Conservation (phyloP, 108 stramenopile species). For the Nannochloropsis salina region DNA sequence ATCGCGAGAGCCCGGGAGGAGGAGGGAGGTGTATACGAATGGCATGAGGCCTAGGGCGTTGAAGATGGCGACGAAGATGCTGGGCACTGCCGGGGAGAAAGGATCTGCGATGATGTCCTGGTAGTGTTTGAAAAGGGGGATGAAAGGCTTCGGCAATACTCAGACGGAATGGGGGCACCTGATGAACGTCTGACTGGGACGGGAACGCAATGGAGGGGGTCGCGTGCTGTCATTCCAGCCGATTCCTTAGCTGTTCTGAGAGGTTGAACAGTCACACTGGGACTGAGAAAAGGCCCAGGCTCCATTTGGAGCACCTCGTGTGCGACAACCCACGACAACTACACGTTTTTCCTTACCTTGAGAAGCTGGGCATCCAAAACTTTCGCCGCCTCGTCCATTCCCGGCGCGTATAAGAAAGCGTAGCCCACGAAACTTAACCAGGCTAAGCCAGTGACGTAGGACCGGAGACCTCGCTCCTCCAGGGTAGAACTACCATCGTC, state of each 20-base stretch:
- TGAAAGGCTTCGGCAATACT: not conserved
- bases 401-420: not conserved
- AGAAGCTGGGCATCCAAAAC: not conserved
- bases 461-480: not conserved
- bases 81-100: not conserved
- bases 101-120: slow-evolving; percentile 1
- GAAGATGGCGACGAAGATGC: not conserved
- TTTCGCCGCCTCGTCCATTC: not conserved
- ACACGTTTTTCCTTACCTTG: not conserved
- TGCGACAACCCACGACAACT: not conserved
- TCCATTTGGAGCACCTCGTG: not conserved
- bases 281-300: not conserved
- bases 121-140: not conserved
- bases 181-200: not conserved
- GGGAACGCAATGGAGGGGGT: not conserved
- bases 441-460: not conserved
- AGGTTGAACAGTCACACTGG: not conserved
- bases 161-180: not conserved
- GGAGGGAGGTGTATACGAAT: not conserved
- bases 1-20: slow-evolving; percentile 3
- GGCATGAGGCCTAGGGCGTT: slow-evolving; percentile 13
- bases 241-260: not conserved
- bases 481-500: not conserved
- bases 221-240: too few species aligned
- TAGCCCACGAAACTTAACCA: not conserved